Percentiles rank a stretch among this genome's conserved stretches.
These are phyloP conservation scores for Fusarium newnesense DNA, from an alignment of 2,329 filamentous ascomycete genomes.

Conservation along the genomic window DNA sequence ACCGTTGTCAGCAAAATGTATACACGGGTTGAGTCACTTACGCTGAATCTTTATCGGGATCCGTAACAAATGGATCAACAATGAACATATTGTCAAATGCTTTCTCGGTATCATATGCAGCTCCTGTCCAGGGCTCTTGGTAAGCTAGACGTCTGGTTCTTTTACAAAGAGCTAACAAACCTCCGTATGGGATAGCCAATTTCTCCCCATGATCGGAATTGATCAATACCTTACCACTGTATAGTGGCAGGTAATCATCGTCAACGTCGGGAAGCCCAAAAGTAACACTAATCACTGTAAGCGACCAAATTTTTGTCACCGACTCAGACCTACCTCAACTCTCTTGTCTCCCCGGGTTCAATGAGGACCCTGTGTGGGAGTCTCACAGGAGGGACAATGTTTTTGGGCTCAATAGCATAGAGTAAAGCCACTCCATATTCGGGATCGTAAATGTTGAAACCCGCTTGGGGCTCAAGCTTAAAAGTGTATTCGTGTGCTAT, in stretches of 20 bases:
- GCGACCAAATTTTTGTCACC: neutral
- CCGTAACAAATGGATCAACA: conserved; percentile 42
- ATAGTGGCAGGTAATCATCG: conserved; percentile 53
- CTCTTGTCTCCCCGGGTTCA: conserved; percentile 44
- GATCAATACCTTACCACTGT: conserved; percentile 57
- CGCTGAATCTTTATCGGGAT: conserved; percentile 40
- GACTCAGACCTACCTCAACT: conserved; percentile 40
- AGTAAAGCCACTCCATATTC: conserved; percentile 45
- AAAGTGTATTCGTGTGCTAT: conserved; percentile 54
- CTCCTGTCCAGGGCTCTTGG: conserved; percentile 38
- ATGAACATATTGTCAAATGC: conserved; percentile 52
- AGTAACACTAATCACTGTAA: conserved; percentile 37
- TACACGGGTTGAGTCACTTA: conserved; percentile 5
- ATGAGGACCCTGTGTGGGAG: conserved; percentile 44
- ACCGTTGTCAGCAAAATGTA: neutral
- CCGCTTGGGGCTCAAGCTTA: conserved; percentile 54
- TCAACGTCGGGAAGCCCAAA: conserved; percentile 46
- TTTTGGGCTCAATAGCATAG: conserved; percentile 43
- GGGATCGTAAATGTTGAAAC: conserved; percentile 48
- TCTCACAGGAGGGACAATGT: conserved; percentile 44
- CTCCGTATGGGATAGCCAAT: conserved; percentile 56
- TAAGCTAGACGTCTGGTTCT: neutral
- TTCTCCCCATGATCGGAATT: conserved; percentile 53
- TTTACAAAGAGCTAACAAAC: conserved; percentile 27
- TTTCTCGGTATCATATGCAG: conserved; percentile 52